These are phyloP conservation scores for Boletus coffeatus DNA, from an alignment of 1,284 basidiomycete species.

Conservation along the genomic window DNA sequence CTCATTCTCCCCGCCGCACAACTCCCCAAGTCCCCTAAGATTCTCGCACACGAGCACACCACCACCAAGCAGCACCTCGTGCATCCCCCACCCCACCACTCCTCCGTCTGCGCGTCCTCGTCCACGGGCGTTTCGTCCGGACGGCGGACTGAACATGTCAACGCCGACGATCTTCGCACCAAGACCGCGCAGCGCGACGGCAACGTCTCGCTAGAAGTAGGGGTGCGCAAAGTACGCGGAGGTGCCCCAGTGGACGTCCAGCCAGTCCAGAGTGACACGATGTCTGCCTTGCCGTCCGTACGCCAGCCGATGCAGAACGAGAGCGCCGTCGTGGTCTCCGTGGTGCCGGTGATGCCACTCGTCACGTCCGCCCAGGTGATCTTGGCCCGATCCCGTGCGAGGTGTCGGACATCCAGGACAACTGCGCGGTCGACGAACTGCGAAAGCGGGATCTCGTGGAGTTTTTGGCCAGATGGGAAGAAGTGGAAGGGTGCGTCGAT, in stretches of 20 bases:
- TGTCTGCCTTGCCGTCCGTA: conserved; percentile 33
- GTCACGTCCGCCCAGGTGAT: conserved; percentile 48
- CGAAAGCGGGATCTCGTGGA: conserved; percentile 50
- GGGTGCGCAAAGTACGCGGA: conserved; percentile 56
- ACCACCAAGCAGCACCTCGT: conserved; percentile 50
- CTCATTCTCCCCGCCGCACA: conserved; percentile 16
- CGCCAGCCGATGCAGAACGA: conserved; percentile 22
- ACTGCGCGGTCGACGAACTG: conserved; percentile 47
- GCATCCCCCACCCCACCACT: conserved; percentile 33
- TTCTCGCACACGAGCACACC: conserved; percentile 67
- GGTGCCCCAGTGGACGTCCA: conserved; percentile 53
- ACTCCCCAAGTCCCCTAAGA: conserved; percentile 42
- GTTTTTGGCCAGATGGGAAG: conserved; percentile 43
- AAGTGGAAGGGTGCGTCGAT: conserved; percentile 73
- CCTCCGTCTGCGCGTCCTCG: too few species aligned
- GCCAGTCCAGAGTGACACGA: conserved; percentile 51
- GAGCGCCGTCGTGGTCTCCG: not conserved
- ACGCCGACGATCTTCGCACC: too few species aligned
- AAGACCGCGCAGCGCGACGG: conserved; percentile 21
- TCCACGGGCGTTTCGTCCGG: too few species aligned
- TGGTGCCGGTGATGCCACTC: not conserved
- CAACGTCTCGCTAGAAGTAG: conserved; percentile 50
- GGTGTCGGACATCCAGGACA: conserved; percentile 43
- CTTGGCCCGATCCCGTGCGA: conserved; percentile 33
- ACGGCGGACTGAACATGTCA: too few species aligned